These are phyloP conservation scores for Silene conica DNA, from an alignment of 148 eudicot genomes.

Conservation along the genomic window DNA sequence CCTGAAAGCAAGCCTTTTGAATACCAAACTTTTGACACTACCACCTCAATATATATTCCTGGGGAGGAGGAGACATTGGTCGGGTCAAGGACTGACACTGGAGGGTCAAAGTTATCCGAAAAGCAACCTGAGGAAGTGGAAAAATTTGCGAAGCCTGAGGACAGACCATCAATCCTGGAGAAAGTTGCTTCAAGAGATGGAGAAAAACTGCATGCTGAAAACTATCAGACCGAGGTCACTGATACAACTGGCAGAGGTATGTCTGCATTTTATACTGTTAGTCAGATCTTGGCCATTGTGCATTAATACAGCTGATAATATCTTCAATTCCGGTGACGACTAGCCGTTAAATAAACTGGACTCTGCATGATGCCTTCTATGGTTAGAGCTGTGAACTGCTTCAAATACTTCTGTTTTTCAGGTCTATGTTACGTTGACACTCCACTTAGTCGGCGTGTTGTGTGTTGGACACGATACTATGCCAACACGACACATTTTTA, in stretches of 20 bases:
- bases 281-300: no score
- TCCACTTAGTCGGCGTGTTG: no score
- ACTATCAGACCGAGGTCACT: conserved; percentile 46
- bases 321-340: no score
- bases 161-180: conserved; percentile 20
- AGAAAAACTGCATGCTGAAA: conserved; percentile 20
- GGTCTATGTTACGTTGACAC: no score
- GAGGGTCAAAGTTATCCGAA: conserved; percentile 18
- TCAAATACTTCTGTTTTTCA: no score
- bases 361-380: no score
- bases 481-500: not conserved
- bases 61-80: conserved; percentile 23
- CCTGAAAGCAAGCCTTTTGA: conserved; percentile 9
- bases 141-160: conserved; percentile 13
- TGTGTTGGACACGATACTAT: no score
- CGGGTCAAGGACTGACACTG: conserved; percentile 21
- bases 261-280: not conserved
- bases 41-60: conserved; percentile 7
- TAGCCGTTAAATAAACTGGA: no score
- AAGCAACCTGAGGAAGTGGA: conserved; percentile 26
- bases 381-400: no score
- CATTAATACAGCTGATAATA: no score
- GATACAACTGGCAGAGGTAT: conserved; percentile 55
- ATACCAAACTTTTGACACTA: conserved; percentile 15
- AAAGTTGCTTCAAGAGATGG: conserved; percentile 30